Evolutionary conservation across 2,329 filamentous ascomycete genomes (phyloP).

Genomic region (Aspergillus transmontanensis): DNA sequence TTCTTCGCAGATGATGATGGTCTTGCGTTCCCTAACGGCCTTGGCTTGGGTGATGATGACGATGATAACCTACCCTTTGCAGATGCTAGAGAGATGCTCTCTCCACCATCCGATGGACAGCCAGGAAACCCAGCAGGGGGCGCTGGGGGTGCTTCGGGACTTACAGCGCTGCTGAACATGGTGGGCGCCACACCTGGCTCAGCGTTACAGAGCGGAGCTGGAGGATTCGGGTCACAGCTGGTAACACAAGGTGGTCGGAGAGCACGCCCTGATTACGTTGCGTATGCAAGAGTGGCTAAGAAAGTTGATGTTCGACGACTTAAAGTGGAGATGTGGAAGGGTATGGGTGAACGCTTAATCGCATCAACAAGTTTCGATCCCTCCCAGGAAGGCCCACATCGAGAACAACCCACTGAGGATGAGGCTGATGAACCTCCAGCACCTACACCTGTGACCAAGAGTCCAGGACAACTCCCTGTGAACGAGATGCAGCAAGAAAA

Average conservation of each 20-base stretch:
- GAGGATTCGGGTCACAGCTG: conserved; percentile 63
- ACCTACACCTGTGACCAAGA: conserved; percentile 31
- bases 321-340: conserved; percentile 68
- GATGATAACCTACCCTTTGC: conserved; percentile 51
- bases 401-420: conserved; percentile 22
- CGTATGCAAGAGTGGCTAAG: conserved; percentile 67
- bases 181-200: conserved; percentile 42
- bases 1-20: conserved; percentile 82
- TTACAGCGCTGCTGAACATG: conserved; percentile 43
- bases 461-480: conserved; percentile 10
- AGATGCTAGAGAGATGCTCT: conserved; percentile 52
- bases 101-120: conserved; percentile 40
- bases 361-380: conserved; percentile 38
- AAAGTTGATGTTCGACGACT: conserved; percentile 66
- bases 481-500: conserved; percentile 27
- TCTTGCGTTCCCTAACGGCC: conserved; percentile 49
- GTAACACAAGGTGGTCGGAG: conserved; percentile 62
- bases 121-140: conserved; percentile 36
- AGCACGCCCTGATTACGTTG: conserved; percentile 65
- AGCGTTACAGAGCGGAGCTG: conserved; percentile 45
- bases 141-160: conserved; percentile 37
- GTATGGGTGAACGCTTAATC: conserved; percentile 55
- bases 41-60: conserved; percentile 50
- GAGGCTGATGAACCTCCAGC: conserved; percentile 37
- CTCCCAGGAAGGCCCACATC: conserved; percentile 22